Base-by-base conservation (phyloP, 176 grass and related monocot species). In the Eleusine indica region DNA sequence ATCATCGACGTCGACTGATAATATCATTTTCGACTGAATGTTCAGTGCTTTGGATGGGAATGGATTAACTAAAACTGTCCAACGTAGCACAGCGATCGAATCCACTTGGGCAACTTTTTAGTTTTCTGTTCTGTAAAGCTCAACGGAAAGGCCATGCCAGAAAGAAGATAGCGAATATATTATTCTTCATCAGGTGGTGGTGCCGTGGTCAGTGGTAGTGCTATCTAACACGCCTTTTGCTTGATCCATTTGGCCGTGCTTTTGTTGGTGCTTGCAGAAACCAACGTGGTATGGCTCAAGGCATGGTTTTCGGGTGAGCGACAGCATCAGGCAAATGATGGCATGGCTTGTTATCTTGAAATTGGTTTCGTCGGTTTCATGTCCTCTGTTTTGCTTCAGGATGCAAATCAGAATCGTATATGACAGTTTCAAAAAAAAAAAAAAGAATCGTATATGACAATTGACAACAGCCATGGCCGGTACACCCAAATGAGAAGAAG, bases 81-180 rank as follows among this genome's bases (percentile, higher is more conserved):
- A 16, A 3, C 29, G 29, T 15, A 6, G 29, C 12, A 35, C 3
- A 5, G 29, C 29, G 11, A 66, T 66, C 63, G 12, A 37, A n/a
- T 79, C 62, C 77, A 38, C 62, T 49, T 52, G 28, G 10, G 2
- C 29, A 14, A n/a, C 43, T 37, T 52, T 52, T 52, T 17, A 17
- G 78, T 80, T 54, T 53, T 74, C 44, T 53, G 58, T 74, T 65
- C 81, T 65, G 81, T 29, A 83, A 74, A 83, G 57, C 70, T 11
- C 22, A 58, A 58, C 54, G 54, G 8, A 58, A 58, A 58, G 18
- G 54, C 22, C 67, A 11, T 70, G 39, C 67, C 67, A 14, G 3
- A 70, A 43, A 70, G 67, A n/a, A 43, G 38, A 70, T 70, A 53
- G 49, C 14, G 49, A 53, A 53, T 14, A 47, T 47, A 53, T 16